A percentile compares a stretch with the other conserved stretches of the same genome.
These are phyloP conservation scores for Fusarium bactridioides DNA, from an alignment of 2,329 filamentous ascomycete species.

Conservation along the genomic window DNA sequence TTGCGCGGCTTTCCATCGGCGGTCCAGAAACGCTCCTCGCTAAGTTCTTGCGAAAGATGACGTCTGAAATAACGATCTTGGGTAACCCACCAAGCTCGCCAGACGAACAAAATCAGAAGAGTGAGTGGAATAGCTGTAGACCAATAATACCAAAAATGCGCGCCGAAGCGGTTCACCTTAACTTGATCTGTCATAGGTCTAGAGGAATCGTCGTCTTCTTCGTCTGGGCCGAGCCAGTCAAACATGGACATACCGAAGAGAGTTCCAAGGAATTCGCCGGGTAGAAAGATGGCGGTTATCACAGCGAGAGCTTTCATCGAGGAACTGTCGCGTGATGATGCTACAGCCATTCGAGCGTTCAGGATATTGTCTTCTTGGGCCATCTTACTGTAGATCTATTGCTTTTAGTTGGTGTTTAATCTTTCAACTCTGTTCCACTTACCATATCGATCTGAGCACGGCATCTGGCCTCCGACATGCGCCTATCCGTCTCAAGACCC, in stretches of 20 bases:
- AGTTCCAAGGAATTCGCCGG: constrained; percentile 56
- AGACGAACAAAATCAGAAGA: constrained; percentile 50
- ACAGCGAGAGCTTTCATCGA: constrained; percentile 59
- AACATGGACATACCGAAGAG: constrained; percentile 59
- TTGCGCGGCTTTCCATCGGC: constrained; percentile 52
- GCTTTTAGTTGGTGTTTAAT: not conserved
- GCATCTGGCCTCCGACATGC: constrained; percentile 56
- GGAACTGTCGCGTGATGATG: constrained; percentile 53
- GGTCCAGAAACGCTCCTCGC: constrained; percentile 58
- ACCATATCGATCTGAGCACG: constrained; percentile 57
- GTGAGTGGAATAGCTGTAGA: constrained; percentile 54
- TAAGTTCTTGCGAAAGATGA: constrained; percentile 56
- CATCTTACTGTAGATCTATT: constrained; percentile 57
- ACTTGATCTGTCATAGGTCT: not conserved
- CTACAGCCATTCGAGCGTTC: constrained; percentile 52
- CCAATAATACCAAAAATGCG: constrained; percentile 58
- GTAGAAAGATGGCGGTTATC: constrained; percentile 58
- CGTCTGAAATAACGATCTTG: constrained; percentile 57
- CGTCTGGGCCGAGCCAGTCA: constrained; percentile 51
- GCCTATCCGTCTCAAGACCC: constrained; percentile 55
- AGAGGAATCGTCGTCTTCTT: constrained; percentile 36
- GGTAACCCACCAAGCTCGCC: constrained; percentile 58
- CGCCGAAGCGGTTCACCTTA: constrained; percentile 44
- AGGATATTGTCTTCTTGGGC: constrained; percentile 59
- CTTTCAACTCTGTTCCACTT: constrained; percentile 17